Base-by-base conservation (phyloP, 345 rosid genomes). In the Cardiospermum halicacabum region DNA sequence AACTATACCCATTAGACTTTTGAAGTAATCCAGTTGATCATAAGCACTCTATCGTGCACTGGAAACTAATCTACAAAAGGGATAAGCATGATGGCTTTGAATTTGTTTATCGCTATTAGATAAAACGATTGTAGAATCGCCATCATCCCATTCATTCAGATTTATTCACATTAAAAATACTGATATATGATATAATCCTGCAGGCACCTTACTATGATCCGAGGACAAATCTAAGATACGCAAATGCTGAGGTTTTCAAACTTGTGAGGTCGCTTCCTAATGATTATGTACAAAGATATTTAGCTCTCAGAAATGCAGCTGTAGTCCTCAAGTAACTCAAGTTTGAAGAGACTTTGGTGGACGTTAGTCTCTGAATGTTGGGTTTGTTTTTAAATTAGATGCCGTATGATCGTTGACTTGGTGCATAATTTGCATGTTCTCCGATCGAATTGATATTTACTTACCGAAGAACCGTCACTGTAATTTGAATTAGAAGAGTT, bases 191-290 rank as follows among this genome's bases (percentile, higher is more conserved):
- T 11, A 2, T 18, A 24, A n/a, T 34, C 7, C 65, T 63, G 72
- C 88, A 92, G 98, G 94, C 97, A 61, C 96, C 92, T 12, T 93
- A 88, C 71, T 64, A 60, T 13, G 97, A 88, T 75, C 97, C 99
- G 3, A 82, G 92, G 70, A 88, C 97, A 2, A 88, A 80, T 42
- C 88, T 88, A 11, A 80, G 95, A 3, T 93, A 90, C 65, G 96
- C 98, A 11, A 93, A 80, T 72, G 45, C 95, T 0, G 82, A 87
- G 10, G 89, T 91, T 42, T 94, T 91, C 80, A 87, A 91, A 85
- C 74, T 78, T 49, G 71, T 94, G 32, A 80, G 99, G 51, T 82
- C 91, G 25, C 97, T 94, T 64, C 91, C 97, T 12, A 73, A 82
- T 53, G 89, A 87, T 37, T 77, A 89, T 62, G 98, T 86, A 71